Base-by-base conservation (phyloP, 1,284 basidiomycete species). In the Moniliella sp. region DNA sequence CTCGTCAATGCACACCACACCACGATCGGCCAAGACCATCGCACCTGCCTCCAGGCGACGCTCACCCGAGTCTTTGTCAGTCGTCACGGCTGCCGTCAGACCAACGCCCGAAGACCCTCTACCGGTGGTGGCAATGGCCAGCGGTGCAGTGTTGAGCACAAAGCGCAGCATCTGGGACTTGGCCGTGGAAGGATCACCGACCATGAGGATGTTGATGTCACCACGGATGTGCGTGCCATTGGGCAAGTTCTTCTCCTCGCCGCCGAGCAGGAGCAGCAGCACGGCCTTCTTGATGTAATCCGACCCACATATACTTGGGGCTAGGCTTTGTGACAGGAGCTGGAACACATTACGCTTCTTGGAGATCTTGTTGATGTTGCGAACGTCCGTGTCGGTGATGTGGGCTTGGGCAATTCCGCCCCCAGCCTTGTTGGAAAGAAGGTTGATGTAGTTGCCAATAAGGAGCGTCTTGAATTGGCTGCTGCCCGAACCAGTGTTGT, bases 151-250 rank as follows among this genome's bases (percentile, higher is more conserved):
- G 51, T 82, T 78, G 40, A 97, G 71, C 17, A 99, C 82, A 61
- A 97, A 97, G 34, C 88, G 78, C 29, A 99, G 69, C 62, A 99
- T 69, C 61, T 99, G 91, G 28, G 79, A 84, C 66, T 99, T 99
- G 23, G 91, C 91, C 0, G 91, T 97, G 9, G 78, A 82, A 3
- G 91, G 91, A 63, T 99, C 91, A 45, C 91, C 91, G 43, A 99
- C 84, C 88, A 99, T 94, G 51, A 97, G 73, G 52, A 97, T 71
- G 64, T 99, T 99, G 69, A 99, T 97, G 62, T 99, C 91, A 36
- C 91, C 91, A 68, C 91, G 78, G 56, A 97, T 93, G 58, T 97
- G 91, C 4, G 88, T 94, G 19, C 91, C 91, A 56, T 99, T 94
- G 14, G 78, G 73, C 37, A 97, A 64, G 61, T 97, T 97, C 71